A percentile compares a stretch with the other conserved stretches of the same genome.
Evolutionary conservation across 2,329 filamentous ascomycete species (phyloP).

Genomic region (Cladosporium oxysporum): DNA sequence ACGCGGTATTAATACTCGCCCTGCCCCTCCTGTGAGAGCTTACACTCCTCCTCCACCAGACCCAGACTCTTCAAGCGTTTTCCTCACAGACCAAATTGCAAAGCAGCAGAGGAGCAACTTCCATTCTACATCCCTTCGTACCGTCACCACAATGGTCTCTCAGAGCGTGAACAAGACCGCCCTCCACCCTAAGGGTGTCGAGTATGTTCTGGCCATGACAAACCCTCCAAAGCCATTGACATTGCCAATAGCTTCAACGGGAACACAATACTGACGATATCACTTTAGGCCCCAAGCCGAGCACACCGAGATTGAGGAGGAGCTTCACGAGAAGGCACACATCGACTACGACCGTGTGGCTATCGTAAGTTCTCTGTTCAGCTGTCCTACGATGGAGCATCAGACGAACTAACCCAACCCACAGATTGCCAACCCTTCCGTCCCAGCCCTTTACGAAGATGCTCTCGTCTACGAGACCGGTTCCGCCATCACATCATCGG

Average conservation of each 20-base stretch:
- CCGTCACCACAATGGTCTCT: conserved; percentile 45
- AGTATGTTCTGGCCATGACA: conserved; percentile 60
- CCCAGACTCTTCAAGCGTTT: conserved; percentile 54
- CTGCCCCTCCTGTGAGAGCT: conserved; percentile 27
- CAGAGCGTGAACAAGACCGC: conserved; percentile 82
- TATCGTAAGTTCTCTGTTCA: conserved; percentile 66
- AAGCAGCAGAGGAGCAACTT: conserved; percentile 62
- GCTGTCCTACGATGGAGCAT: not conserved
- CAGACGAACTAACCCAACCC: not conserved
- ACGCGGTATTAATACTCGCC: conserved; percentile 22
- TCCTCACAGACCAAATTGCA: conserved; percentile 58
- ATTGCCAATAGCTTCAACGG: not conserved
- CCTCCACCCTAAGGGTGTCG: conserved; percentile 86
- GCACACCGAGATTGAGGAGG: conserved; percentile 97
- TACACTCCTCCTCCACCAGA: conserved; percentile 37
- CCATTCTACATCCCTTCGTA: conserved; percentile 58
- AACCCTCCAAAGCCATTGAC: not conserved
- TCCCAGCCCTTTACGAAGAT: conserved; percentile 97
- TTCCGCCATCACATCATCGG: conserved; percentile 93
- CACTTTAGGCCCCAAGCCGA: conserved; percentile 70
- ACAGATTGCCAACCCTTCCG: conserved; percentile 84
- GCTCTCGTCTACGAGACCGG: conserved; percentile 96
- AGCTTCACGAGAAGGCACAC: conserved; percentile 95
- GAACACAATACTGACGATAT: conserved; percentile 19
- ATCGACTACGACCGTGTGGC: conserved; percentile 99